These are phyloP conservation scores for Arthrinium puccinioides DNA, from an alignment of 2,329 filamentous ascomycete genomes.

Conservation along the genomic window DNA sequence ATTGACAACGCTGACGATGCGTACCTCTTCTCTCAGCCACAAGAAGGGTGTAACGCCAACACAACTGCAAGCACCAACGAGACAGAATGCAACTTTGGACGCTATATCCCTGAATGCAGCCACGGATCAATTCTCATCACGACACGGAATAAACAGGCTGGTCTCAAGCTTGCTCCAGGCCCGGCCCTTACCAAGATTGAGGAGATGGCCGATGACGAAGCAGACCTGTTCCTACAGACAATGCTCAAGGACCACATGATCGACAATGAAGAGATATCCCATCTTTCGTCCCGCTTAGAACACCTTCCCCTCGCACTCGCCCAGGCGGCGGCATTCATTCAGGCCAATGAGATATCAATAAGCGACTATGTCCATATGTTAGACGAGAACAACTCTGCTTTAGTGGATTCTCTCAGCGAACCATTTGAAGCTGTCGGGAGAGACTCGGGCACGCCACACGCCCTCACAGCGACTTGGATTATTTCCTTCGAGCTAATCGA, in stretches of 20 bases:
- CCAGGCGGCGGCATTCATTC: slow-evolving; percentile 27
- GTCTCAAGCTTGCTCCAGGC: slow-evolving; percentile 14
- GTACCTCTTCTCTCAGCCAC: slow-evolving; percentile 7
- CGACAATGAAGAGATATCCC: neutral
- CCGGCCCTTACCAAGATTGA: slow-evolving; percentile 15
- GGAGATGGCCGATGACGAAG: slow-evolving; percentile 20
- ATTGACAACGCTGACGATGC: slow-evolving; percentile 12
- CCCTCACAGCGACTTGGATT: slow-evolving; percentile 24
- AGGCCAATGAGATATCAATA: slow-evolving; percentile 17
- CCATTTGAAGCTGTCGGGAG: slow-evolving; percentile 22
- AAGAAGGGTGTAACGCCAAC: too few species aligned
- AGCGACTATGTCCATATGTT: slow-evolving; percentile 21
- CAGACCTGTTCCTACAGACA: slow-evolving; percentile 14
- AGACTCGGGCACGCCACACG: slow-evolving; percentile 15
- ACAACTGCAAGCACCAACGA: slow-evolving; percentile 5
- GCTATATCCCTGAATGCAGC: slow-evolving; percentile 19
- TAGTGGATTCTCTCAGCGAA: slow-evolving; percentile 17
- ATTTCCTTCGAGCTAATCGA: slow-evolving; percentile 27
- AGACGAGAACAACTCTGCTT: slow-evolving; percentile 11
- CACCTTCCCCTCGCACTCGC: slow-evolving; percentile 25
- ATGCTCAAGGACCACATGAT: slow-evolving; percentile 8
- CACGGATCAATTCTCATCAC: slow-evolving; percentile 25
- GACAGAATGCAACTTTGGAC: slow-evolving; percentile 13
- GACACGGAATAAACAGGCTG: slow-evolving; percentile 25
- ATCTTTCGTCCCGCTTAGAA: slow-evolving; percentile 18